Evolutionary conservation across 1,139 yeast species (phyloP).

Genomic region (Debaryomyces sp.): DNA sequence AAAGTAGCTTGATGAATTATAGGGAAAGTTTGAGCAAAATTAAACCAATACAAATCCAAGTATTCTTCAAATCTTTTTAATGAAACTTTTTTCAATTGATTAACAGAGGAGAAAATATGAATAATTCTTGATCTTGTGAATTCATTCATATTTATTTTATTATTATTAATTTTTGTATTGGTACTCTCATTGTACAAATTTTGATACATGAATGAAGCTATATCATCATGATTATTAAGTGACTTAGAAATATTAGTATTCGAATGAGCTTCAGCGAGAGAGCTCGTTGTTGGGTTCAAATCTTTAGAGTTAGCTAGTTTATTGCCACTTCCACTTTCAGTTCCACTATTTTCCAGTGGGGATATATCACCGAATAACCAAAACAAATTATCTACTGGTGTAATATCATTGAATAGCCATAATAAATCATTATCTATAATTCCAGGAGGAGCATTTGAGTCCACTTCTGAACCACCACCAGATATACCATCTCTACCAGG

Average conservation of each 20-base stretch:
- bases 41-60: constrained; percentile 25
- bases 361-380: constrained; percentile 10
- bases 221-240: constrained; percentile 2
- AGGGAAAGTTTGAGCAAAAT: constrained; percentile 33
- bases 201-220: constrained; percentile 10
- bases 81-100: constrained; percentile 4
- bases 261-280: background rate
- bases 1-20: constrained; percentile 44
- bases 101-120: constrained; percentile 5
- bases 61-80: constrained; percentile 9
- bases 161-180: constrained; percentile 5
- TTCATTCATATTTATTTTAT: constrained; percentile 9
- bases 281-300: background rate
- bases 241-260: background rate
- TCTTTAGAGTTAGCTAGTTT: background rate
- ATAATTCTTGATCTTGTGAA: constrained; percentile 8
- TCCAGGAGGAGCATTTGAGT: background rate
- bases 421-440: constrained; percentile 9
- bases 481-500: background rate
- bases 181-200: constrained; percentile 11
- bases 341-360: background rate
- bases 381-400: constrained; percentile 9
- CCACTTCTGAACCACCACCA: background rate
- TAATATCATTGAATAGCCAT: constrained; percentile 10
- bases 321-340: constrained; percentile 1